A percentile compares a stretch with the other conserved stretches of the same genome.
phyloP scores from a whole-genome alignment of 768 basidiomycete genomes.

The Phylloporus sp. region DNA sequence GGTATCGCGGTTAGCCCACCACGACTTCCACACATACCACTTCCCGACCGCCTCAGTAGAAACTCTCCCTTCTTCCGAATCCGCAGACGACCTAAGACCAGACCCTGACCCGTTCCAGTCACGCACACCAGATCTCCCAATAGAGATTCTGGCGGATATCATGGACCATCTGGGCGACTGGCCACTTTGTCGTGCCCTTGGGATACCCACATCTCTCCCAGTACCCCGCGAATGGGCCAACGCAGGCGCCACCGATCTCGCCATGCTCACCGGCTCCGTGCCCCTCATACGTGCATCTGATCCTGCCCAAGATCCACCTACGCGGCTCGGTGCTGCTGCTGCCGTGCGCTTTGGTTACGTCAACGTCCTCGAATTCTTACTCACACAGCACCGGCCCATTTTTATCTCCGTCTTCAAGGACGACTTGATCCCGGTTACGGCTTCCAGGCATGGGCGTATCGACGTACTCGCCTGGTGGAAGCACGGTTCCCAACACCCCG shows the following conservation, averaged over 20 bases:
- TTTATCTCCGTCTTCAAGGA: constrained; percentile 64
- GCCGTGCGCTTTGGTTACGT: constrained; percentile 74
- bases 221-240: constrained; percentile 68
- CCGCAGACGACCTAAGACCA: constrained; percentile 18
- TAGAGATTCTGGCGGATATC: constrained; percentile 74
- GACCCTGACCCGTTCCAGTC: constrained; percentile 30
- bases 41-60: constrained; percentile 38
- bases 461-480: constrained; percentile 82
- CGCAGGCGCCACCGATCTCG: constrained; percentile 65
- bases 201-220: constrained; percentile 64
- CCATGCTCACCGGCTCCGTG: constrained; percentile 64
- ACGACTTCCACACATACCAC: constrained; percentile 72
- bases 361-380: constrained; percentile 69
- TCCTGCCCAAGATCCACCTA: constrained; percentile 55
- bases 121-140: constrained; percentile 59
- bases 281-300: constrained; percentile 57
- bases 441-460: constrained; percentile 70
- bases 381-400: constrained; percentile 58
- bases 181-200: constrained; percentile 77
- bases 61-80: constrained; percentile 23
- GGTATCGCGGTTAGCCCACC: constrained; percentile 65
- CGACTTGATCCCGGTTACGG: constrained; percentile 72
- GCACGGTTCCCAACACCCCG: constrained; percentile 55
- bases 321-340: constrained; percentile 62
- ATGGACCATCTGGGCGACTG: constrained; percentile 79